These are phyloP conservation scores for Petunia secreta DNA, from an alignment of 257 asterid species.

Conservation along the genomic window DNA sequence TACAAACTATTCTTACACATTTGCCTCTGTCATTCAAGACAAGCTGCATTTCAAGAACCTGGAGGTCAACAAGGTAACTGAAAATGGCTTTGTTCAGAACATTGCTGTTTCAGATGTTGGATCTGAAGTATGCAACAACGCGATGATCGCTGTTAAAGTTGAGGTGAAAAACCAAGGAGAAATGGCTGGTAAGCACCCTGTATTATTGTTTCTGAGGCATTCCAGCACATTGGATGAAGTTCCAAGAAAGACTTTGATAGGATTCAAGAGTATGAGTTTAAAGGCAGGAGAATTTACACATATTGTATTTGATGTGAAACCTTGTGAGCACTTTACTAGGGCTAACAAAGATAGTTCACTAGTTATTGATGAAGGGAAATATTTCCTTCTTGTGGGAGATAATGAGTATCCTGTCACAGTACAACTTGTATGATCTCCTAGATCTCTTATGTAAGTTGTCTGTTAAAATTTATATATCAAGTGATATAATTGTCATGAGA, in stretches of 20 bases:
- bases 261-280: conserved; percentile 37
- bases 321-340: conserved; percentile 31
- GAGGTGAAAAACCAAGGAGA: conserved; percentile 47
- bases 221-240: too few relatives aligned
- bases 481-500: too few relatives aligned
- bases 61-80: neutral
- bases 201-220: neutral
- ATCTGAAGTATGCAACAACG: conserved; percentile 32
- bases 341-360: conserved; percentile 47
- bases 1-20: too few relatives aligned
- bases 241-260: too few relatives aligned
- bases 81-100: neutral
- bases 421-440: conserved; percentile 21
- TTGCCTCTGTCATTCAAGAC: conserved; percentile 28
- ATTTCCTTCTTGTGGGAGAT: conserved; percentile 47
- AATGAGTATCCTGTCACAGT: conserved; percentile 42
- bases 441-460: neutral
- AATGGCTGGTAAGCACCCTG: conserved; percentile 55
- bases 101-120: conserved; percentile 42
- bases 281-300: conserved; percentile 37
- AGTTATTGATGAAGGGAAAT: conserved; percentile 53
- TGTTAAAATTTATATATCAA: too few relatives aligned
- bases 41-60: conserved; percentile 31
- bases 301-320: conserved; percentile 34
- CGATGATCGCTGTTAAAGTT: conserved; percentile 40